Evolutionary conservation across 2,329 filamentous ascomycete species (phyloP), one percentile per base, ranked within the genome.

Genomic region (Cladosporium colombiae): DNA sequence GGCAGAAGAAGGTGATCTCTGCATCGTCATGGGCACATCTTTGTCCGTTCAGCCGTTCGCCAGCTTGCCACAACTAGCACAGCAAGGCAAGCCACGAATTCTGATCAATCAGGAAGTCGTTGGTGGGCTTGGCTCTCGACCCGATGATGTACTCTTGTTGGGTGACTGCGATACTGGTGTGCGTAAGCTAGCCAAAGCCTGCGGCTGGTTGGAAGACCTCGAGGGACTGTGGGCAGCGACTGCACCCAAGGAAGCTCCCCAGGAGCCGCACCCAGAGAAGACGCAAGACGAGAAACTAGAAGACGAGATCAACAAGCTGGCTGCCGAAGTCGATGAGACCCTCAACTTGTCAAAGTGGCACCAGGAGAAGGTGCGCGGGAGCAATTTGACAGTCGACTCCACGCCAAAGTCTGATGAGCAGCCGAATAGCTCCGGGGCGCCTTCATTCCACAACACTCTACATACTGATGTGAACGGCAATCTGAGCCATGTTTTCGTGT

Each of bases 1-100:
- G 14, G 84, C 87, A 0, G 79, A 79, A 1, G 79, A 84, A 72
- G 91, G 92, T 0, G 92, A 97, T 74, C 79, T 97, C 2, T 86
- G 90, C 50, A 89, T 98, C 62, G 85, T 97, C 25, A 89, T 97
- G 82, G 95, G 95, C 1, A 97, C 94, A 0, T 97, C 92, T 73
- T 79, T 98, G 66, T 87, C 84, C 0, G 94, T 98, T 1, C 91
- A 93, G 68, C 95, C 95, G 0, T 99, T 99, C 76, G 92, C 94
- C 1, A 88, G 88, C 56, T 81, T 98, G 59, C 93, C 94, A 0
- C 80, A 84, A 16, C 80, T 89, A 70, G 88, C 88, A 25, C 73
- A 76, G 2, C 83, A 88, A 1, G 82, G 81, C 0, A 86, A 85
- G 3, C 95, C 94, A 0, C 86, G 95, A 11, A 80, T 99, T 2